Conservation (phyloP, 345 rosid genomes). For the Dipteronia sinensis region DNA sequence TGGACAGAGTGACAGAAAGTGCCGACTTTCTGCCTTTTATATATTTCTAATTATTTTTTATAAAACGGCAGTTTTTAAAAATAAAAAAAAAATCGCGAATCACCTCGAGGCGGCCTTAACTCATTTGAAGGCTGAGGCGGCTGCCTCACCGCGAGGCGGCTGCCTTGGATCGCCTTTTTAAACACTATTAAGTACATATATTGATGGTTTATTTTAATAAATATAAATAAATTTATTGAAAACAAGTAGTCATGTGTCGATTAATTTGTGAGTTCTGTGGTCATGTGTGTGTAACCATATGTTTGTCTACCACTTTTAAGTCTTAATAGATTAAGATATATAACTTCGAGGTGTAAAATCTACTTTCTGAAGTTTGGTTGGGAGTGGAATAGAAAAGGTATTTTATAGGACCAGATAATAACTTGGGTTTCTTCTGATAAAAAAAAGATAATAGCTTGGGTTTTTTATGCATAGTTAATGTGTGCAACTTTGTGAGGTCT, state of each 20-base stretch:
- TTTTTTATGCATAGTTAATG: background rate
- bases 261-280: background rate
- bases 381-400: constrained; percentile 5
- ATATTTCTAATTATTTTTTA: too few species aligned
- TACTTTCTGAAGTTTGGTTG: background rate
- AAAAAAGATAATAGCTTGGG: too few species aligned
- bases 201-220: background rate
- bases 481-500: constrained; percentile 1
- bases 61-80: too few species aligned
- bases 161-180: too few species aligned
- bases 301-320: background rate
- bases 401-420: background rate
- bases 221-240: background rate
- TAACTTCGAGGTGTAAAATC: background rate
- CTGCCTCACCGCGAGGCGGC: too few species aligned
- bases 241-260: background rate
- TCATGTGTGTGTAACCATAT: background rate
- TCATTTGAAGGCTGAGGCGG: too few species aligned
- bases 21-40: too few species aligned
- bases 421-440: too few species aligned
- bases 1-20: too few species aligned
- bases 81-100: too few species aligned
- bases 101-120: too few species aligned
- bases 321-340: background rate
- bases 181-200: too few species aligned